Conservation (phyloP, 2,329 filamentous ascomycete genomes). For the Incumbomyces delicatus region DNA sequence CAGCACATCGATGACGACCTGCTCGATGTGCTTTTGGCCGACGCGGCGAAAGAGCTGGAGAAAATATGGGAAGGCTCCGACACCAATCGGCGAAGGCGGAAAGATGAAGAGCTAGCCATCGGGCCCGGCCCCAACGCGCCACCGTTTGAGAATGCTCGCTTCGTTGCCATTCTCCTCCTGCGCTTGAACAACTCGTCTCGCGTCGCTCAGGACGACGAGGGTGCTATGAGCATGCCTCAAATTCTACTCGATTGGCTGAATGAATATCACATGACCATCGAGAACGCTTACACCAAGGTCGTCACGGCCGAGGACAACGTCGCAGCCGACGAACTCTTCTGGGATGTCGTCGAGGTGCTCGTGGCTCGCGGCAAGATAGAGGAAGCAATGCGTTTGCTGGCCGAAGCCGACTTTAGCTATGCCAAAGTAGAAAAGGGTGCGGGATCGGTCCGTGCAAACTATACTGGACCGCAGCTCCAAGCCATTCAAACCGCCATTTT, state of each 20-base stretch:
- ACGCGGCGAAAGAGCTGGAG: conserved; percentile 12
- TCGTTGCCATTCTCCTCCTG: conserved; percentile 66
- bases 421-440: conserved; percentile 57
- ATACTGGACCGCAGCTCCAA: conserved; percentile 64
- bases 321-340: conserved; percentile 67
- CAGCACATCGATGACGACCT: conserved; percentile 26
- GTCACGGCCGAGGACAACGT: conserved; percentile 58
- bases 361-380: conserved; percentile 65
- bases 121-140: conserved; percentile 54
- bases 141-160: conserved; percentile 65
- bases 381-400: conserved; percentile 58
- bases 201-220: conserved; percentile 6
- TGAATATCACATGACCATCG: conserved; percentile 61
- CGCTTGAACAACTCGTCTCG: conserved; percentile 58
- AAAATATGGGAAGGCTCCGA: conserved; percentile 11
- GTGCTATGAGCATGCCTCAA: conserved; percentile 47
- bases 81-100: not conserved
- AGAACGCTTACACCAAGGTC: conserved; percentile 57
- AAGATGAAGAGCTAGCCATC: conserved; percentile 33
- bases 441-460: conserved; percentile 54
- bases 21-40: conserved; percentile 16
- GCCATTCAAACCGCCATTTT: conserved; percentile 66
- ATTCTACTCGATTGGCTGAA: conserved; percentile 77
- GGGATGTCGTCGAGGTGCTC: conserved; percentile 69
- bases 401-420: conserved; percentile 66